Percentiles rank a stretch among this genome's conserved stretches.
Conservation (phyloP, 1,284 basidiomycete genomes). For the Thecaphora frezii region DNA sequence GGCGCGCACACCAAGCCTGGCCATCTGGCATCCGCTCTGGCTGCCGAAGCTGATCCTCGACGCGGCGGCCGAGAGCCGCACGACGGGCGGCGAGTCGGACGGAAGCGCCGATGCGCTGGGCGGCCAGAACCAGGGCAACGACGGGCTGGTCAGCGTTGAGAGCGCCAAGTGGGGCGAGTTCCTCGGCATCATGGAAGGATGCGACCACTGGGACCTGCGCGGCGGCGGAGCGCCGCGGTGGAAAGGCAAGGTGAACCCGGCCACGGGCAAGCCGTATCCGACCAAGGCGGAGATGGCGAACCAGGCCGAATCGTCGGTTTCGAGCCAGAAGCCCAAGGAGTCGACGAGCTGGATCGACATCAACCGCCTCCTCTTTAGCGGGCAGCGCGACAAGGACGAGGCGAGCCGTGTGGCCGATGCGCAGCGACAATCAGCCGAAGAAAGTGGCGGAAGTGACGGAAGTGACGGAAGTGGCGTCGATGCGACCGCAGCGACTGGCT, state of each 20-base stretch:
- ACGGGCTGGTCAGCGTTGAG: conserved; percentile 84
- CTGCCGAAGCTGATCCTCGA: conserved; percentile 92
- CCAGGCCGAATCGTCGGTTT: not conserved
- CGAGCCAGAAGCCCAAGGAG: conserved; percentile 3
- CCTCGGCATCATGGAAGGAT: conserved; percentile 82
- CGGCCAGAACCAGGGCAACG: conserved; percentile 77
- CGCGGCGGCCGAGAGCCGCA: conserved; percentile 61
- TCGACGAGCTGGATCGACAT: conserved; percentile 42
- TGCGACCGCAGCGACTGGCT: not conserved
- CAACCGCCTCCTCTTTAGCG: conserved; percentile 43
- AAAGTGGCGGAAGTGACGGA: too few relatives aligned
- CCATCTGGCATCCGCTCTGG: conserved; percentile 92
- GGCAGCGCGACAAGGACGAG: conserved; percentile 9
- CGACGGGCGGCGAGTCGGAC: conserved; percentile 47
- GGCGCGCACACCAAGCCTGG: conserved; percentile 72
- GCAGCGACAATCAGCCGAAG: too few relatives aligned
- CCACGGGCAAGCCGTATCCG: conserved; percentile 38
- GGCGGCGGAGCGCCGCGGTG: conserved; percentile 67
- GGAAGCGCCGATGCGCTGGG: conserved; percentile 59
- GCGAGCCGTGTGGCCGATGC: not conserved
- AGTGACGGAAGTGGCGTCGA: too few relatives aligned
- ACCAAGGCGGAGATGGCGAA: conserved; percentile 10
- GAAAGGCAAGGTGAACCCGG: conserved; percentile 51
- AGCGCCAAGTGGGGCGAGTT: conserved; percentile 61
- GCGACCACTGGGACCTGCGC: conserved; percentile 95